Percentiles rank a stretch among this genome's conserved stretches.
Conservation (phyloP, 2,329 filamentous ascomycete species). For the Cryphonectria parasitica region DNA sequence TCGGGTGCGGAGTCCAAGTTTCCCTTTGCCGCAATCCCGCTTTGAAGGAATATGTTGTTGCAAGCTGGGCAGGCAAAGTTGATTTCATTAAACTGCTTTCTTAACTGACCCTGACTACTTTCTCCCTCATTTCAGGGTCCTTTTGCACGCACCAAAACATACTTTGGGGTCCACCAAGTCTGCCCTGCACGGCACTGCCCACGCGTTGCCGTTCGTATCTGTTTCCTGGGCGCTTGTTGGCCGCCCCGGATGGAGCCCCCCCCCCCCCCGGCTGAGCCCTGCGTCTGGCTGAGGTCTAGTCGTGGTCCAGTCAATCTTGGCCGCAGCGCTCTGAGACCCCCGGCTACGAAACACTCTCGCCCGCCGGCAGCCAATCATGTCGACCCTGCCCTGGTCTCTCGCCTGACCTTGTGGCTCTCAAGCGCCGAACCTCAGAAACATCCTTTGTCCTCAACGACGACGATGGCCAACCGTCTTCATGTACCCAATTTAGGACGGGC, state of each 20-base stretch:
- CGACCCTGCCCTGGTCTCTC: neutral
- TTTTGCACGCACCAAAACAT: neutral
- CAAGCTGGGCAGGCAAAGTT: too few relatives aligned
- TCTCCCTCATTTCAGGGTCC: neutral
- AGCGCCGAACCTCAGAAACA: slow-evolving; percentile 4
- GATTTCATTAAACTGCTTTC: too few relatives aligned
- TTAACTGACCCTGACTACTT: neutral
- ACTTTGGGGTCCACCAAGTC: too few relatives aligned
- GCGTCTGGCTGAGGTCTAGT: too few relatives aligned
- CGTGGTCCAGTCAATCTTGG: neutral
- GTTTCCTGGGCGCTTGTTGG: neutral
- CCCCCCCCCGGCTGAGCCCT: too few relatives aligned
- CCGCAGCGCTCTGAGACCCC: neutral
- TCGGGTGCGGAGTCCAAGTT: neutral
- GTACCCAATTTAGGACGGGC: neutral
- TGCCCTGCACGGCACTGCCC: too few relatives aligned
- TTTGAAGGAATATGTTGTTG: neutral
- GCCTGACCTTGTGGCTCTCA: slow-evolving; percentile 1
- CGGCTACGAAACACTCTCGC: neutral
- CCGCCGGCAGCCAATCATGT: slow-evolving; percentile 3
- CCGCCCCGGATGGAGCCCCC: too few relatives aligned
- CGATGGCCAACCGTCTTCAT: neutral
- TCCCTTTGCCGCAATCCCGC: neutral
- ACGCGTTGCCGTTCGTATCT: neutral
- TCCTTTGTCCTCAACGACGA: neutral